Percentiles rank a stretch among this genome's conserved stretches.
These are phyloP conservation scores for Xylaria intraflava DNA, from an alignment of 495 filamentous ascomycete species.

Conservation along the genomic window DNA sequence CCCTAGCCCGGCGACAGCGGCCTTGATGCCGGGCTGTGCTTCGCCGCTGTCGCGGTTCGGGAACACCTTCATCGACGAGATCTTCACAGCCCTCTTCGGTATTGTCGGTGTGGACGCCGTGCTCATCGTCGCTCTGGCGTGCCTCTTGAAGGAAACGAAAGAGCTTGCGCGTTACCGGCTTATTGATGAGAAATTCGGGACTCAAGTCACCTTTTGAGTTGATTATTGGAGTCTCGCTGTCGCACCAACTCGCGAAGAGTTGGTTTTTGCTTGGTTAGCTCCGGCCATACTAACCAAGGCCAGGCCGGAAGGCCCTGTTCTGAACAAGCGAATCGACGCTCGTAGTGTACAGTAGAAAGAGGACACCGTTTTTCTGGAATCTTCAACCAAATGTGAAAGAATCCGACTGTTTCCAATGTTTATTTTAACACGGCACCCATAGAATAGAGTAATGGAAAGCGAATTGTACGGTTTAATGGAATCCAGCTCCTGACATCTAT, in stretches of 20 bases:
- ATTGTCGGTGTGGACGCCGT: conserved; percentile 62
- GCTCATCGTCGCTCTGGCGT: conserved; percentile 58
- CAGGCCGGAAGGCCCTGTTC: too few relatives aligned
- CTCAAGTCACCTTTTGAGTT: conserved; percentile 34
- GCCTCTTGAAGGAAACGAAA: conserved; percentile 64
- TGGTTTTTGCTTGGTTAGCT: too few relatives aligned
- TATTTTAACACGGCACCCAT: not conserved
- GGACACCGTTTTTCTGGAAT: too few relatives aligned
- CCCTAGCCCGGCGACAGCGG: conserved; percentile 54
- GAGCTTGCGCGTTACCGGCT: conserved; percentile 62
- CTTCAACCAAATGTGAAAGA: too few relatives aligned
- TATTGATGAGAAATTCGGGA: conserved; percentile 66
- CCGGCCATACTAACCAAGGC: too few relatives aligned
- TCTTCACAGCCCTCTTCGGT: conserved; percentile 71
- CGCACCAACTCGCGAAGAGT: too few relatives aligned
- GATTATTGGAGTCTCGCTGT: not conserved
- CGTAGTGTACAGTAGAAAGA: too few relatives aligned
- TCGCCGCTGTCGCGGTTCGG: conserved; percentile 55
- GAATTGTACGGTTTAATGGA: not conserved
- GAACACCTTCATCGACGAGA: conserved; percentile 60
- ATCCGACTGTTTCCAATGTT: conserved; percentile 5
- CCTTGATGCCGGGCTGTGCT: conserved; percentile 59
- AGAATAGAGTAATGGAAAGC: not conserved
- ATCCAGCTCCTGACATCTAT: not conserved
- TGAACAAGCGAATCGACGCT: too few relatives aligned